Evolutionary conservation across 2,329 filamentous ascomycete species (phyloP), one percentile per base, ranked within the genome.

Genomic region (Lasiodiplodia gonubiensis): DNA sequence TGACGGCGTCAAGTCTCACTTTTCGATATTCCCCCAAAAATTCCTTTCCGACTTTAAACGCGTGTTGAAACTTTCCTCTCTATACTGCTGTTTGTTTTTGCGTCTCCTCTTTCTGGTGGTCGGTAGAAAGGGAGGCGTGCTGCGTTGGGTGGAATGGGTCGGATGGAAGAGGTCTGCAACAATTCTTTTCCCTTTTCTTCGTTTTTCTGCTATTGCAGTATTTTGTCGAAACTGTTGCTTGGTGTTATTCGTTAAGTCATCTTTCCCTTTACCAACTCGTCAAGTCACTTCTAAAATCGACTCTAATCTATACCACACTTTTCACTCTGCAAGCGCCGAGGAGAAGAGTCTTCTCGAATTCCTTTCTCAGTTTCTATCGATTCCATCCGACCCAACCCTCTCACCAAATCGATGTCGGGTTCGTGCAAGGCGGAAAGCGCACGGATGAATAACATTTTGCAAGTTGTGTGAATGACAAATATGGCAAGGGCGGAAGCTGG

Each of bases 11-110:
- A 37, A 54, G 61, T 53, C 61, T 64, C 33, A 64, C 48, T 64
- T 64, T 51, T 51, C 42, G 35, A 64, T 64, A 64, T 64, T 64
- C 61, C 61, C 61, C 61, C 21, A 64, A 64, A 64, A 64, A 53
- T 64, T 52, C 35, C 30, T 39, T 39, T 64, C 49, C 60, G 35
- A 37, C 18, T 51, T 53, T 18, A 10, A 42, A 48, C 7, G 42
- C 49, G 23, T 63, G 42, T 51, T 30, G 42, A 49, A 63, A 63
- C 27, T 51, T 63, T 27, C 51, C 49, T 51, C 59, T 49, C 57
- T n/a, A 49, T 61, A 49, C n/a, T 51, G 27, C 30, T 60, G 14
- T 48, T 27, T 18, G 27, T 51, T 51, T 18, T 35, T 35, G 16
- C n/a, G 46, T 49, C 46, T 63, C 46, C 23, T 30, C n/a, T 35